Conservation (phyloP, 192 early-diverging fungal genomes). For the Backusella mclennaniae region DNA sequence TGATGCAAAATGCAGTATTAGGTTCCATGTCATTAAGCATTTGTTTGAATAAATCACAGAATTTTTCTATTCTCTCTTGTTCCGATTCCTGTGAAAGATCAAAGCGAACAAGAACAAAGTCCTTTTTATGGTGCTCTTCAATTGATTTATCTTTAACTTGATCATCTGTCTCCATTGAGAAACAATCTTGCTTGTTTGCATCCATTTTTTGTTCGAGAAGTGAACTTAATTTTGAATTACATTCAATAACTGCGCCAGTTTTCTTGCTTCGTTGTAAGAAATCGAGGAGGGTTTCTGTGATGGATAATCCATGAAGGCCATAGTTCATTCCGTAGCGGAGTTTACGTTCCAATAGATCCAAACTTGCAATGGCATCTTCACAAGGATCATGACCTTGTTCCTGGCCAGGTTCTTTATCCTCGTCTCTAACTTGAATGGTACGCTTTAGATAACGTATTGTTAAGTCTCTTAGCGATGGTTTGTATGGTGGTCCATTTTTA, state of each 20-base stretch:
- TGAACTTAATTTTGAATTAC: background rate
- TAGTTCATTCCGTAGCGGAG: slow-evolving; percentile 39
- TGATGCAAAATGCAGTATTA: slow-evolving; percentile 10
- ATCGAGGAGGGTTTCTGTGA: slow-evolving; percentile 13
- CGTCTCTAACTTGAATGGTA: slow-evolving; percentile 46
- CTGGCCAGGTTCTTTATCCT: slow-evolving; percentile 42
- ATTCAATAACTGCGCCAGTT: slow-evolving; percentile 5
- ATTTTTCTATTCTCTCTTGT: background rate
- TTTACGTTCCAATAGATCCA: slow-evolving; percentile 60
- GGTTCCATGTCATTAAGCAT: slow-evolving; percentile 12
- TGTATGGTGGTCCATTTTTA: slow-evolving; percentile 46
- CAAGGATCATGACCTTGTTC: slow-evolving; percentile 62
- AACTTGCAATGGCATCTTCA: slow-evolving; percentile 65
- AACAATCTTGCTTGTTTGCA: slow-evolving; percentile 11
- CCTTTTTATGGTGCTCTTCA: background rate
- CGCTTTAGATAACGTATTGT: slow-evolving; percentile 50
- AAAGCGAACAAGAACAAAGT: background rate
- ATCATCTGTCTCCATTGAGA: background rate
- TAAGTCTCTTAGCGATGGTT: slow-evolving; percentile 54
- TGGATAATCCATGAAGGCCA: slow-evolving; percentile 25
- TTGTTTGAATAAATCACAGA: background rate
- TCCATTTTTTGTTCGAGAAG: background rate
- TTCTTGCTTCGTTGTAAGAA: background rate
- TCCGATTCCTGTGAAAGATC: background rate
- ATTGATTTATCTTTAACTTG: background rate